These are phyloP conservation scores for Aspergillus japonicus DNA, from an alignment of 2,329 filamentous ascomycete genomes.

Conservation along the genomic window DNA sequence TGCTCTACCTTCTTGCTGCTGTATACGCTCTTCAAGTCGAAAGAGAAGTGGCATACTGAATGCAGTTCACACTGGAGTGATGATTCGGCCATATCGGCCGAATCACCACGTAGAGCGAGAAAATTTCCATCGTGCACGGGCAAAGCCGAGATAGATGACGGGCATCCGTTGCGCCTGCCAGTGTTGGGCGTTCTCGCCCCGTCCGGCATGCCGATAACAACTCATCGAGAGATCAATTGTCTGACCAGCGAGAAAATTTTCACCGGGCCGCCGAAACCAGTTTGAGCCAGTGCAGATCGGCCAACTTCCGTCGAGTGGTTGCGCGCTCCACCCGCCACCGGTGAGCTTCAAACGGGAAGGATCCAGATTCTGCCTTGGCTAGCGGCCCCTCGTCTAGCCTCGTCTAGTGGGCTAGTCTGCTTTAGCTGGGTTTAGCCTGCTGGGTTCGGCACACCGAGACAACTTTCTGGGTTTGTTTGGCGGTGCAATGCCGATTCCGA, in stretches of 20 bases:
- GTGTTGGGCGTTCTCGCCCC: neutral
- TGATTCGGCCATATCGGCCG: too few species aligned
- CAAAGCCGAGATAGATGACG: too few species aligned
- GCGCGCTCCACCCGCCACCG: constrained; percentile 5
- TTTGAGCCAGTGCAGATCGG: neutral
- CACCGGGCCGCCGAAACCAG: neutral
- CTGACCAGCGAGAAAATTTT: neutral
- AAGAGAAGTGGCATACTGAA: too few species aligned
- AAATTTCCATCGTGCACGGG: too few species aligned
- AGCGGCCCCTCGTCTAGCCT: neutral
- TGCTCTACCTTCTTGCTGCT: neutral
- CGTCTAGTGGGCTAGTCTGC: neutral
- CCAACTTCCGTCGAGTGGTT: neutral
- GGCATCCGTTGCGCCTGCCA: too few species aligned
- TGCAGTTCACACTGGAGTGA: too few species aligned
- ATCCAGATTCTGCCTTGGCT: neutral
- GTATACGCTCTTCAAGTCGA: too few species aligned
- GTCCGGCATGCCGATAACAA: neutral
- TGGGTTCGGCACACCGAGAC: constrained; percentile 1
- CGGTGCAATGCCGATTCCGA: constrained; percentile 1
- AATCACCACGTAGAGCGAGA: too few species aligned
- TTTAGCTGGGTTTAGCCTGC: neutral
- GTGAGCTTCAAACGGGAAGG: constrained; percentile 15
- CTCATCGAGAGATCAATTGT: too few species aligned
- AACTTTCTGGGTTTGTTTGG: neutral